Base-by-base conservation (phyloP, 1,139 yeast species). In the Geotrichum reessii region DNA sequence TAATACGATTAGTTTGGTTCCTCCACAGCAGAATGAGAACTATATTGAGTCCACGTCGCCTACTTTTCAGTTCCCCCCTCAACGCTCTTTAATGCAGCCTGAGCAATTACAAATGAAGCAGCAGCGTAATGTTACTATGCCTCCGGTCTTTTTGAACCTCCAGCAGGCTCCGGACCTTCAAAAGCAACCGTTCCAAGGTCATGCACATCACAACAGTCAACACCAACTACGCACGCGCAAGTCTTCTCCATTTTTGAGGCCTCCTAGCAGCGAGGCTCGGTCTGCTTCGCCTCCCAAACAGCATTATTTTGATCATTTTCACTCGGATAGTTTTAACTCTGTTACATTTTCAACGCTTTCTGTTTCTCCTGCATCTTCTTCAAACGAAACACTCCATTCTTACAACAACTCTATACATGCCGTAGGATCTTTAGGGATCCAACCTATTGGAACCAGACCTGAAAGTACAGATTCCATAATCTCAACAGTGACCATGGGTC, bases 91-190 rank as follows among this genome's bases (percentile, higher is more conserved):
- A 9, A 37, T 37, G 44, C 44, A 37, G 7, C 28, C 22, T 22
- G 51, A 25, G 11, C 28, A 24, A 48, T 21, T 48, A 1, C 28
- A 24, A 14, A 24, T 24, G n/a, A 44, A 50, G 17, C 58, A 48
- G n/a, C 58, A 56, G 51, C 50, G 58, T 11, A 56, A 56, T 27
- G 55, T 42, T 21, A 56, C 56, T 31, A 52, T 56, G 55, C 58
- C 58, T 31, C 58, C 51, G 12, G 58, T 42, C 1, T 56, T 56
- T 24, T 40, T 51, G 44, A 37, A 37, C 21, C 21, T 37, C 44
- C 44, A 37, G 44, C 44, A 37, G 44, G 44, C 44, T 19, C 44
- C 44, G 44, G 44, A 37, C 21, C 21, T 37, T 37, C 44, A 37
- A 37, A 37, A 37, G 17, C 44, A 37, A 37, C 21, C 44, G 44